A percentile compares a stretch with the other conserved stretches of the same genome.
Conservation (phyloP, 306 rosid genomes). For the Sindora glabra region DNA sequence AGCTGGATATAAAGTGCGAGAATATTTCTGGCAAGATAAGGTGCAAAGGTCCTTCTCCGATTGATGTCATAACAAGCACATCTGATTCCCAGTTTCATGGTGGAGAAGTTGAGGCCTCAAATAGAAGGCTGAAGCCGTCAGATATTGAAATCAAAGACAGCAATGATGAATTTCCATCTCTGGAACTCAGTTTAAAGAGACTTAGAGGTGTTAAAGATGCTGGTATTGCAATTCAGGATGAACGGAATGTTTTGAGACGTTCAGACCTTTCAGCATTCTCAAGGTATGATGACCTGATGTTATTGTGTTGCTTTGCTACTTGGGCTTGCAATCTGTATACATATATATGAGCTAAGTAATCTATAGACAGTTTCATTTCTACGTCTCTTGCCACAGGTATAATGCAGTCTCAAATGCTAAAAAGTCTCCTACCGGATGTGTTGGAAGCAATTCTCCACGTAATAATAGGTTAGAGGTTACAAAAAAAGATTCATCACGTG, state of each 20-base stretch:
- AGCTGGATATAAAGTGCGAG: constrained; percentile 34
- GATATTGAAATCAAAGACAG: constrained; percentile 34
- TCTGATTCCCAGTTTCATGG: constrained; percentile 37
- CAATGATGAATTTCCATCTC: constrained; percentile 44
- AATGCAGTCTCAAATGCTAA: constrained; percentile 50
- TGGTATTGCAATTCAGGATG: constrained; percentile 48
- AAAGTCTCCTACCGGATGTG: constrained; percentile 53
- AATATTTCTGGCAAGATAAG: constrained; percentile 43
- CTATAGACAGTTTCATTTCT: not conserved
- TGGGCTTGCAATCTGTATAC: too few species aligned
- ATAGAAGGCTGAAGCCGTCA: constrained; percentile 28
- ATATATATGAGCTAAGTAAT: constrained; percentile 3
- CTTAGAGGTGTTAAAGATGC: constrained; percentile 55
- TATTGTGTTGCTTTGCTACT: constrained; percentile 8
- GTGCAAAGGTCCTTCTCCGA: constrained; percentile 31
- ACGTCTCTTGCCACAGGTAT: constrained; percentile 42
- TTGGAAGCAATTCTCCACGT: constrained; percentile 55
- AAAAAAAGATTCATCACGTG: constrained; percentile 40
- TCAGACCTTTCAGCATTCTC: constrained; percentile 79
- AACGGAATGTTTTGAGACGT: constrained; percentile 62
- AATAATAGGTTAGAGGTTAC: constrained; percentile 40
- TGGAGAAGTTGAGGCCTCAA: constrained; percentile 40
- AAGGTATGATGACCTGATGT: constrained; percentile 38
- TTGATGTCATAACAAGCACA: constrained; percentile 36
- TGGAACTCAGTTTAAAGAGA: constrained; percentile 74